These are phyloP conservation scores for Ceratocystiopsis brevicomis DNA, from an alignment of 2,329 filamentous ascomycete genomes.

Conservation along the genomic window DNA sequence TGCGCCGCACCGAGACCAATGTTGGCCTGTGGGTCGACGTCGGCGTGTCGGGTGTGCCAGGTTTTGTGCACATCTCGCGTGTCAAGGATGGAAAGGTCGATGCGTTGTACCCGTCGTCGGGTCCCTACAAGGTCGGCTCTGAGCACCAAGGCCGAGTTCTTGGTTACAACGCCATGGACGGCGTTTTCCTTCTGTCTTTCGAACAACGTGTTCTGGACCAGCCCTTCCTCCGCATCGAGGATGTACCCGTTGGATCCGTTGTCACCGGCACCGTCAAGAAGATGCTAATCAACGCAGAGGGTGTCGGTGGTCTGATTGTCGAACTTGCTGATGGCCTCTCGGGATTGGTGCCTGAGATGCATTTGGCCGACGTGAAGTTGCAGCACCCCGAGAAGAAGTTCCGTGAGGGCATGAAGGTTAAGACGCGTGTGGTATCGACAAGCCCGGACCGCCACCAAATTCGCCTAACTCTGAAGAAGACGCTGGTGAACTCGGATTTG, in stretches of 20 bases:
- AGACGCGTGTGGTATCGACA: constrained; percentile 66
- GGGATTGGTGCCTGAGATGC: constrained; percentile 73
- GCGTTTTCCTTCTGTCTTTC: constrained; percentile 68
- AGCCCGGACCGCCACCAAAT: constrained; percentile 60
- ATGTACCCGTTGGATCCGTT: constrained; percentile 63
- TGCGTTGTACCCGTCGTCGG: constrained; percentile 54
- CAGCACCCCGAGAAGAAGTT: constrained; percentile 96
- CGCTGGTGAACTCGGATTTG: constrained; percentile 73
- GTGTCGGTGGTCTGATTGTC: constrained; percentile 64
- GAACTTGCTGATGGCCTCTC: constrained; percentile 72
- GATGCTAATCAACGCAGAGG: constrained; percentile 58
- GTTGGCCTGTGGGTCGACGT: constrained; percentile 68
- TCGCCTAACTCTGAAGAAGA: constrained; percentile 84
- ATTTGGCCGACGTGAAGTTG: constrained; percentile 71
- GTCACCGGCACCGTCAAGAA: constrained; percentile 74
- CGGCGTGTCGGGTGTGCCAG: constrained; percentile 46
- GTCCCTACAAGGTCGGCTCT: constrained; percentile 60
- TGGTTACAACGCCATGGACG: constrained; percentile 74
- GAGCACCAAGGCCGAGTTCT: constrained; percentile 66
- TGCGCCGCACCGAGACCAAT: constrained; percentile 60
- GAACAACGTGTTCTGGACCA: constrained; percentile 70
- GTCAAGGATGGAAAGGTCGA: constrained; percentile 84
- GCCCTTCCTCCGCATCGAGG: constrained; percentile 77
- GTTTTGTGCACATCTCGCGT: constrained; percentile 87
- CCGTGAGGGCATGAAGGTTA: constrained; percentile 66